These are phyloP conservation scores for Babesia bigemina DNA, from an alignment of 169 alveolate species.

Conservation along the genomic window DNA sequence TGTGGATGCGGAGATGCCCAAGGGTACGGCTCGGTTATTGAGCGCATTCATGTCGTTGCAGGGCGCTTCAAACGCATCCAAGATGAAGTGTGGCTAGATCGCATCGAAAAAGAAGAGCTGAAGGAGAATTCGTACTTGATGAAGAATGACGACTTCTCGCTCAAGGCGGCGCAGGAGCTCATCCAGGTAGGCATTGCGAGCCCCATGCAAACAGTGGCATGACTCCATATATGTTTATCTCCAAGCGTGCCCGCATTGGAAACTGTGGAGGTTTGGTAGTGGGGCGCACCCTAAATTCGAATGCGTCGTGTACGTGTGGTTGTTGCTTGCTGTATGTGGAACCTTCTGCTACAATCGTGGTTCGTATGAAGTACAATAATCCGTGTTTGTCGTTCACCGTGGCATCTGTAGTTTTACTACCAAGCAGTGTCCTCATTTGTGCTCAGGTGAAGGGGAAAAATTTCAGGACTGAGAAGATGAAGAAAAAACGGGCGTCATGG, in stretches of 20 bases:
- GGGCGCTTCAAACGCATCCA: slow-evolving; percentile 63
- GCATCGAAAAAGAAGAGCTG: slow-evolving; percentile 62
- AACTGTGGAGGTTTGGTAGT: not conserved
- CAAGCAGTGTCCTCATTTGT: not conserved
- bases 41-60: not conserved
- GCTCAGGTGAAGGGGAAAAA: slow-evolving; percentile 79
- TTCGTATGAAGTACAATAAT: too few relatives aligned
- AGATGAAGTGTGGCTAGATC: slow-evolving; percentile 56
- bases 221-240: not conserved
- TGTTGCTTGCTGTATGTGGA: too few relatives aligned
- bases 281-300: not conserved
- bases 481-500: slow-evolving; percentile 84
- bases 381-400: too few relatives aligned
- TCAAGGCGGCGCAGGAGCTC: slow-evolving; percentile 63
- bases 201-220: too few relatives aligned
- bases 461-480: slow-evolving; percentile 79
- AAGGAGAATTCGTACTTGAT: slow-evolving; percentile 47
- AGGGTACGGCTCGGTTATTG: slow-evolving; percentile 1
- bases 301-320: not conserved
- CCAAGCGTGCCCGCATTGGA: not conserved
- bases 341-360: too few relatives aligned
- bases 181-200: slow-evolving; percentile 9
- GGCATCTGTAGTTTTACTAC: too few relatives aligned
- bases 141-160: slow-evolving; percentile 51
- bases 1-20: not conserved